Evolutionary conservation across 2,329 filamentous ascomycete genomes (phyloP), one percentile per base, ranked within the genome.

Genomic region (Trichoderma hamatum): DNA sequence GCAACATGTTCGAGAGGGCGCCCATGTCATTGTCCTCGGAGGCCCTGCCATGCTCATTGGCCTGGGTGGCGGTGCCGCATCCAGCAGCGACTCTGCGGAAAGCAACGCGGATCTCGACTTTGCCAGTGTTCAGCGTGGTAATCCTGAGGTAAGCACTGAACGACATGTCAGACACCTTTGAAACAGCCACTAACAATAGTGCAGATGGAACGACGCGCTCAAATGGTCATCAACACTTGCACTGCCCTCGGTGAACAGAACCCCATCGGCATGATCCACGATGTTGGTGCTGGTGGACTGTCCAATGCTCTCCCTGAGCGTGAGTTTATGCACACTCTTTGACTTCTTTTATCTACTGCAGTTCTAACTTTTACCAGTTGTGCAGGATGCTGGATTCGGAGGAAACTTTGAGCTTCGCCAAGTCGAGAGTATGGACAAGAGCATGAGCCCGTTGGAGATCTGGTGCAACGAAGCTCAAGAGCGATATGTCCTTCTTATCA

Each of bases 391-490:
- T 59, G 93, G 93, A 1, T 91, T 93, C 65, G 96, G 96, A 68
- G 96, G 94, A 62, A 90, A 89, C 56, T 98, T 99, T 73, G 95
- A 99, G 80, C 86, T 99, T n/a, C 90, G 96, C 72, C 93, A 98
- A 76, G 86, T 99, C 46, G 94, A 97, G 78, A 97, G 89, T 78
- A 92, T 93, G 2, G 96, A 98, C 80, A 89, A 86, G 72, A 91
- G 93, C 77, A 95, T 99, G 92, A 97, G 93, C 76, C 96, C 96
- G 24, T 87, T 99, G 69, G 93, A 98, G 78, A 97, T 99, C 58
- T 98, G 95, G 94, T 97, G 96, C 80, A 97, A 95, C 75, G 95
- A 98, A 79, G 93, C 96, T 0, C 96, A 99, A 78, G 96, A 99
- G 80, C 88, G 96, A 78, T 99, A 99, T 75, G 96, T 99, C 9